Percentiles rank a stretch among this genome's conserved stretches.
Conservation (phyloP, 345 rosid genomes). For the Erysimum cheiranthoides region DNA sequence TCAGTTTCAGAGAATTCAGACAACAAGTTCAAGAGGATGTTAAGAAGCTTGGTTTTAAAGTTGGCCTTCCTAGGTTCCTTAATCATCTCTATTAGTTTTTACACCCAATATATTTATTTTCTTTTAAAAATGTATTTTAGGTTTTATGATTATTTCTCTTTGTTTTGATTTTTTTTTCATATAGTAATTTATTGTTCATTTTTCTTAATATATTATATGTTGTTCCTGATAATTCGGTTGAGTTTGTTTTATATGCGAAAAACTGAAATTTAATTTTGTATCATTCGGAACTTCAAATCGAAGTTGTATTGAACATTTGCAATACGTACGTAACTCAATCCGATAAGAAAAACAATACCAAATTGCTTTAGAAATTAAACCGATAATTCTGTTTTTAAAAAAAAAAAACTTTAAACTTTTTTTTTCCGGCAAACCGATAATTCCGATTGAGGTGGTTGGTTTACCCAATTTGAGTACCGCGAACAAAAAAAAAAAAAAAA, state of each 20-base stretch:
- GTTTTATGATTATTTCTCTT: neutral
- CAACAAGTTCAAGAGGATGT: constrained; percentile 87
- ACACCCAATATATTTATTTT: neutral
- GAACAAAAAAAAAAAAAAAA: neutral
- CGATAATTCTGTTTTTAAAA: neutral
- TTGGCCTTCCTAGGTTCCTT: constrained; percentile 86
- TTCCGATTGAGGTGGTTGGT: neutral
- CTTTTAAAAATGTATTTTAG: neutral
- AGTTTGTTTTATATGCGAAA: neutral
- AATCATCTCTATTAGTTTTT: constrained; percentile 36
- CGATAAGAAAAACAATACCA: neutral
- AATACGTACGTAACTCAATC: neutral
- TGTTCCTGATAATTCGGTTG: neutral
- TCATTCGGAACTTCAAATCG: neutral
- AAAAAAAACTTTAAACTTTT: no score
- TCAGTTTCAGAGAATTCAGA: constrained; percentile 76
- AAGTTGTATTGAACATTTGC: neutral
- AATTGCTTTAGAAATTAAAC: neutral
- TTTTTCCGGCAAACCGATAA: neutral
- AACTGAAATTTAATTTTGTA: neutral
- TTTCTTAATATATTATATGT: neutral
- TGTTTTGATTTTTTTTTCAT: neutral
- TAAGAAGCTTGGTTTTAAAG: constrained; percentile 67
- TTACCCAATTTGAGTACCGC: neutral
- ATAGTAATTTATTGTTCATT: neutral